phyloP scores from a whole-genome alignment of 345 rosid species.

The Brassica incana region DNA sequence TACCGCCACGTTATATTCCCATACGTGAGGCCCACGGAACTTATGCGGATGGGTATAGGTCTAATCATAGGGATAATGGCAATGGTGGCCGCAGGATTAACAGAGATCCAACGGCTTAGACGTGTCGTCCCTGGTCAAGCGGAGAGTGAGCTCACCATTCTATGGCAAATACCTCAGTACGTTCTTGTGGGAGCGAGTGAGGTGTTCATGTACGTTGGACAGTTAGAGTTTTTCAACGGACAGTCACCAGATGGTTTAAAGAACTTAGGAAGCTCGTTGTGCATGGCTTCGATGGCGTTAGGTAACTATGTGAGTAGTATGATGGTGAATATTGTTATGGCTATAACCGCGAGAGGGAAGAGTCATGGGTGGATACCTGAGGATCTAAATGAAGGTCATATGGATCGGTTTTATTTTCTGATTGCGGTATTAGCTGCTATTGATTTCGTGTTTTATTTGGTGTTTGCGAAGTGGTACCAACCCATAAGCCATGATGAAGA shows the following conservation, averaged over 20 bases:
- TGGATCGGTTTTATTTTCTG: conserved; percentile 77
- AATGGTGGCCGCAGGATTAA: conserved; percentile 77
- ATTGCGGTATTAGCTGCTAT: conserved; percentile 63
- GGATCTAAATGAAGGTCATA: conserved; percentile 64
- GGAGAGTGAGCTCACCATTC: conserved; percentile 61
- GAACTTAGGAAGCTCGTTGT: conserved; percentile 89
- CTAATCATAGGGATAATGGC: conserved; percentile 71
- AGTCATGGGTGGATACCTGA: conserved; percentile 80
- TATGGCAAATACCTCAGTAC: conserved; percentile 93
- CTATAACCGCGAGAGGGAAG: conserved; percentile 54
- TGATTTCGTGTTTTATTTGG: conserved; percentile 61
- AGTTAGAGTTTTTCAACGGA: conserved; percentile 82
- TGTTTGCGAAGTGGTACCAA: conserved; percentile 75
- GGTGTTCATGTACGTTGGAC: conserved; percentile 93
- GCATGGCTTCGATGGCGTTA: conserved; percentile 95
- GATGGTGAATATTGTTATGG: conserved; percentile 69
- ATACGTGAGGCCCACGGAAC: conserved; percentile 67
- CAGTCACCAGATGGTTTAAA: conserved; percentile 91
- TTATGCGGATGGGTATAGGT: conserved; percentile 88
- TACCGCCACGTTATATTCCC: conserved; percentile 73
- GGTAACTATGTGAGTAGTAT: conserved; percentile 85
- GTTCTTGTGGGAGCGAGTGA: conserved; percentile 80
- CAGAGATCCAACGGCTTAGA: conserved; percentile 63
- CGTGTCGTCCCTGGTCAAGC: conserved; percentile 47
- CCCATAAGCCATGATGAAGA: conserved; percentile 54